These are phyloP conservation scores for Leishmania turanica DNA, from an alignment of 208 protist genomes.

Conservation along the genomic window DNA sequence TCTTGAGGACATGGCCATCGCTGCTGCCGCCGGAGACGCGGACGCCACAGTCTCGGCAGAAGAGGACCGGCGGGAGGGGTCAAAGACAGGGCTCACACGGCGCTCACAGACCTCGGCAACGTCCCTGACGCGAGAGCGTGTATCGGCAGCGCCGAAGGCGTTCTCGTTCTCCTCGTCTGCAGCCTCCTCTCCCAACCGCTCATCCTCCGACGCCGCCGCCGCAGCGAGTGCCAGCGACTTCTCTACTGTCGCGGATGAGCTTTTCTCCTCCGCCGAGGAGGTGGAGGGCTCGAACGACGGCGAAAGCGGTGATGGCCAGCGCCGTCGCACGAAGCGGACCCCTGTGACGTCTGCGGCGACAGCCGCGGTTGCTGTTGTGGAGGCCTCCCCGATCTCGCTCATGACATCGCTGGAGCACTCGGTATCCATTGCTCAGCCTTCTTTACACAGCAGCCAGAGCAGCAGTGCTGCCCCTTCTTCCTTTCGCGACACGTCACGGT, in stretches of 20 bases:
- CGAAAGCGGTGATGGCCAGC: constrained; percentile 1
- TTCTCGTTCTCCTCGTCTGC: constrained; percentile 10
- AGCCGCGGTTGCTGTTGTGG: not conserved
- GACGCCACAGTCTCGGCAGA: constrained; percentile 4
- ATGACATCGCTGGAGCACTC: constrained; percentile 12
- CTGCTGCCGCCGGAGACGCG: not conserved
- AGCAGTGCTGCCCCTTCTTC: constrained; percentile 7
- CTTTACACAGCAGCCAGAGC: constrained; percentile 5
- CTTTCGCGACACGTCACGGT: constrained; percentile 6
- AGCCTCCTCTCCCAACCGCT: constrained; percentile 1
- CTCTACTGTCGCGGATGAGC: constrained; percentile 20
- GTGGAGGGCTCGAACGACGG: constrained; percentile 9
- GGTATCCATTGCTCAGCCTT: not conserved
- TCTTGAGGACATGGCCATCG: constrained; percentile 21
- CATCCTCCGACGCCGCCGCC: constrained; percentile 19
- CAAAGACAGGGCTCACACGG: not conserved
- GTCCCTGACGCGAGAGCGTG: constrained; percentile 14
- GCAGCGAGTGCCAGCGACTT: constrained; percentile 19
- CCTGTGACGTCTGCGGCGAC: not conserved
- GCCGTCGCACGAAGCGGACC: not conserved
- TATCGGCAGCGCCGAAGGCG: not conserved
- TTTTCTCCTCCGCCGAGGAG: constrained; percentile 25
- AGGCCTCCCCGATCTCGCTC: constrained; percentile 3
- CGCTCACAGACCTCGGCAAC: constrained; percentile 17
- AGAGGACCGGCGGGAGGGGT: not conserved